Conservation (phyloP, 2,329 filamentous ascomycete species). For the Coniochaeta sp. region DNA sequence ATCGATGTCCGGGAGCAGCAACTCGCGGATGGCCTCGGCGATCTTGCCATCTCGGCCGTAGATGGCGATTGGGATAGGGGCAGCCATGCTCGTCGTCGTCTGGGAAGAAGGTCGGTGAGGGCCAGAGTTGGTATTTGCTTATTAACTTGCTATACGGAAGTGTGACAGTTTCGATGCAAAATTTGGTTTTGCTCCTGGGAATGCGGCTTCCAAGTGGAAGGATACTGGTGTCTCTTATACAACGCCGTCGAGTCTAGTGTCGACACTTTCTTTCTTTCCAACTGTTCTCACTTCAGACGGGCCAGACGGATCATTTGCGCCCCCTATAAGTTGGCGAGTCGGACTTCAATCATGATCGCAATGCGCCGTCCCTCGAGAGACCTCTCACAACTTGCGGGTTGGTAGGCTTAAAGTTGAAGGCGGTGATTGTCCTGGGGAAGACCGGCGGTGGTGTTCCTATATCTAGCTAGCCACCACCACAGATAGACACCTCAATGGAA, state of each 20-base stretch:
- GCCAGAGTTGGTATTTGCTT: neutral
- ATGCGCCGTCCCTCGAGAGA: neutral
- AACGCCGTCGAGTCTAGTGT: neutral
- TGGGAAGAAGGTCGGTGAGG: neutral
- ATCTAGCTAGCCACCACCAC: neutral
- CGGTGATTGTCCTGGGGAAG: conserved; percentile 3
- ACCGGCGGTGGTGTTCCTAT: neutral
- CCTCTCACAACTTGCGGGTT: neutral
- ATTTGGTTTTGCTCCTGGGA: neutral
- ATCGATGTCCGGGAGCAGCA: conserved; percentile 10
- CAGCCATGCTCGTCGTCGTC: conserved; percentile 4
- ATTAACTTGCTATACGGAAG: neutral
- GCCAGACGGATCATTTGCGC: neutral
- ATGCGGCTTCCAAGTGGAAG: neutral
- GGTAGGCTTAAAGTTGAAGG: neutral
- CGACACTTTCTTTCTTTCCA: neutral
- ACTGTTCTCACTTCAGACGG: neutral
- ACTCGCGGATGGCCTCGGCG: conserved; percentile 9
- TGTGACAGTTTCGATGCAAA: no score
- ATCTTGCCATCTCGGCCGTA: conserved; percentile 12
- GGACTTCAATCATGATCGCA: neutral
- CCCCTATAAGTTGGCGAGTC: neutral
- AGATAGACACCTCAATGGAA: no score
- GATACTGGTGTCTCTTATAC: neutral
- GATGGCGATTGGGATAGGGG: conserved; percentile 10